These are phyloP conservation scores for Penicillium samsonianum DNA, from an alignment of 495 filamentous ascomycete genomes.

Conservation along the genomic window DNA sequence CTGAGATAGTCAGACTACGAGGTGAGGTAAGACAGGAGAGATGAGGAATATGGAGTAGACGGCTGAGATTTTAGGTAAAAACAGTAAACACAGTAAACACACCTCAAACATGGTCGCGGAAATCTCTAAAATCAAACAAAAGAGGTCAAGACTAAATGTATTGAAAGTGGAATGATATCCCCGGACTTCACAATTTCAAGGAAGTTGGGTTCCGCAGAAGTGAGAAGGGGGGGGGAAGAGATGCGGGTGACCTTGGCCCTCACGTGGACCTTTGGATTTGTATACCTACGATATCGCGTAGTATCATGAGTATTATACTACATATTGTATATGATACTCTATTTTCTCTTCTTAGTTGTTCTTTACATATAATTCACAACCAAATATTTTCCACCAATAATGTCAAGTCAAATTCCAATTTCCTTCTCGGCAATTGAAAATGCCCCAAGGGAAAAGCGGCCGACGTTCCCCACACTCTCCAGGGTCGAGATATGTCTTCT, in stretches of 20 bases:
- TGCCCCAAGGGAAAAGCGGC: conserved; percentile 36
- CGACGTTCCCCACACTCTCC: conserved; percentile 32
- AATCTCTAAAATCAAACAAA: neutral
- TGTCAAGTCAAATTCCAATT: conserved; percentile 21
- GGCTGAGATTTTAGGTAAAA: neutral
- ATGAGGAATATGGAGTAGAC: conserved; percentile 1
- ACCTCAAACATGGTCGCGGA: conserved; percentile 39
- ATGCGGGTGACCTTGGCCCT: conserved; percentile 10
- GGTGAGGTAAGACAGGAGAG: conserved; percentile 4
- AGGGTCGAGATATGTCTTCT: conserved; percentile 18
- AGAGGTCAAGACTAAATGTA: neutral
- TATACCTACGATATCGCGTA: too few relatives aligned
- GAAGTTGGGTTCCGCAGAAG: conserved; percentile 6
- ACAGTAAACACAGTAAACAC: conserved; percentile 16
- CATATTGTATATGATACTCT: too few relatives aligned
- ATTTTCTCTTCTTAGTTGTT: neutral
- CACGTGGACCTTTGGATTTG: conserved; percentile 25
- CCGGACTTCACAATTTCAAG: neutral
- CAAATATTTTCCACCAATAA: conserved; percentile 36
- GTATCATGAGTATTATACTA: too few relatives aligned
- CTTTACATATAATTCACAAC: neutral
- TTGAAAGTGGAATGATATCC: neutral
- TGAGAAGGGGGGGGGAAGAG: neutral
- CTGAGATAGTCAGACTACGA: conserved; percentile 25
- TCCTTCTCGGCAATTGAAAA: conserved; percentile 34